A percentile compares a stretch with the other conserved stretches of the same genome.
Conservation (phyloP, 345 rosid genomes). For the Dovyalis caffra region DNA sequence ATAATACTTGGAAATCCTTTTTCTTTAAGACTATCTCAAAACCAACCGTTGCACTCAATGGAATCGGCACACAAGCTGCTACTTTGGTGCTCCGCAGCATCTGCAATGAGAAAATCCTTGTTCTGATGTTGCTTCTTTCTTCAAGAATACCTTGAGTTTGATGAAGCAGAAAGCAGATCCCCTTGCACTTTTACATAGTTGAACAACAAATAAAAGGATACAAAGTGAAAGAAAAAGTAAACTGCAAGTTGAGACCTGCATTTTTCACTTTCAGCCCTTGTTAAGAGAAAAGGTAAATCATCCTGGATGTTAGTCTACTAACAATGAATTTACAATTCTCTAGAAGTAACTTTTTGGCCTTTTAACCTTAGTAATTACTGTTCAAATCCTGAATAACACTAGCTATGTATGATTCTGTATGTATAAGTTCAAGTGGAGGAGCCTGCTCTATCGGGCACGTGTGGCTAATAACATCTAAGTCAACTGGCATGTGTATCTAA, state of each 20-base stretch:
- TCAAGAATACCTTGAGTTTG: neutral
- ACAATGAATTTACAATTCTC: slow-evolving; percentile 12
- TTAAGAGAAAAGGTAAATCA: neutral
- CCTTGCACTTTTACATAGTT: neutral
- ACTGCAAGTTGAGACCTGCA: neutral
- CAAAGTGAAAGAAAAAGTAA: neutral
- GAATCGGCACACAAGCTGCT: neutral
- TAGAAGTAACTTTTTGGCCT: neutral
- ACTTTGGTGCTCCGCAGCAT: neutral
- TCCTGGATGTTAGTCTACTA: slow-evolving; percentile 3
- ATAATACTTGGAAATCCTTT: no score
- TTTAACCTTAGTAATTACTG: slow-evolving; percentile 15
- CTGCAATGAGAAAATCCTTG: neutral
- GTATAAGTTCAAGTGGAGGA: slow-evolving; percentile 14
- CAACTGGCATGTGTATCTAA: slow-evolving; percentile 2
- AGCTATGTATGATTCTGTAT: slow-evolving; percentile 10
- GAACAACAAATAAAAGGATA: neutral
- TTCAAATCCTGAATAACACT: slow-evolving; percentile 22
- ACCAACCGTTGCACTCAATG: no score
- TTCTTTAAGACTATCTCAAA: no score
- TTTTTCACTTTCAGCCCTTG: slow-evolving; percentile 1
- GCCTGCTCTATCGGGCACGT: slow-evolving; percentile 13
- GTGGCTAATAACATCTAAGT: no score
- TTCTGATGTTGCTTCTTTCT: neutral
- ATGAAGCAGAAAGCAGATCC: neutral